A percentile compares a stretch with the other conserved stretches of the same genome.
These are phyloP conservation scores for Hemisphaericaspora lyxosophila DNA, from an alignment of 1,139 yeast species.

Conservation along the genomic window DNA sequence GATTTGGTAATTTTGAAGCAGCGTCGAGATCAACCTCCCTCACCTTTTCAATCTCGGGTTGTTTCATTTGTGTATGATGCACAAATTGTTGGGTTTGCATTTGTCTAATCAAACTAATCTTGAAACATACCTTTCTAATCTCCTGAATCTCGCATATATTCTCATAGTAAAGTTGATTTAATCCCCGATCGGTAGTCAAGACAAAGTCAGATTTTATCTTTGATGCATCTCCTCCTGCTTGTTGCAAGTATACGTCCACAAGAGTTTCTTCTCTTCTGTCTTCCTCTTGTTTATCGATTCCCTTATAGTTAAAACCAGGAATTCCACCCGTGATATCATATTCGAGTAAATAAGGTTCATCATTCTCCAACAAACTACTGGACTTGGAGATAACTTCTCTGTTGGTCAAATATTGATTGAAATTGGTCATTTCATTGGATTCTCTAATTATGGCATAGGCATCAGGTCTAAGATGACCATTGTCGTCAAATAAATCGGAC, in stretches of 20 bases:
- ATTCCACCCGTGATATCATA: slow-evolving; percentile 82
- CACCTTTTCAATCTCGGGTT: slow-evolving; percentile 64
- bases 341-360: slow-evolving; percentile 73
- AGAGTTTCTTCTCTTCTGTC: slow-evolving; percentile 50
- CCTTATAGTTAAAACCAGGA: slow-evolving; percentile 62
- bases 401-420: slow-evolving; percentile 48
- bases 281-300: slow-evolving; percentile 47
- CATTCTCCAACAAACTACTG: slow-evolving; percentile 53
- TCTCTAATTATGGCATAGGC: slow-evolving; percentile 68
- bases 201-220: slow-evolving; percentile 31
- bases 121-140: slow-evolving; percentile 82
- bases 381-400: slow-evolving; percentile 41
- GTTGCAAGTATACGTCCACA: slow-evolving; percentile 38
- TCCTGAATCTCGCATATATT: slow-evolving; percentile 84
- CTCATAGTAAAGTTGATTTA: slow-evolving; percentile 58
- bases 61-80: slow-evolving; percentile 71
- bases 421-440: slow-evolving; percentile 58
- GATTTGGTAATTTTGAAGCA: slow-evolving; percentile 69
- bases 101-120: slow-evolving; percentile 82
- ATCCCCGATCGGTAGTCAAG: slow-evolving; percentile 49
- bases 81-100: slow-evolving; percentile 84
- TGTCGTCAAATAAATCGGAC: slow-evolving; percentile 60
- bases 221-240: slow-evolving; percentile 28
- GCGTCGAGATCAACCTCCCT: slow-evolving; percentile 76
- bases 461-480: slow-evolving; percentile 56